Evolutionary conservation across 148 eudicot genomes (phyloP).

Genomic region (Rhododendron kiyosumense): DNA sequence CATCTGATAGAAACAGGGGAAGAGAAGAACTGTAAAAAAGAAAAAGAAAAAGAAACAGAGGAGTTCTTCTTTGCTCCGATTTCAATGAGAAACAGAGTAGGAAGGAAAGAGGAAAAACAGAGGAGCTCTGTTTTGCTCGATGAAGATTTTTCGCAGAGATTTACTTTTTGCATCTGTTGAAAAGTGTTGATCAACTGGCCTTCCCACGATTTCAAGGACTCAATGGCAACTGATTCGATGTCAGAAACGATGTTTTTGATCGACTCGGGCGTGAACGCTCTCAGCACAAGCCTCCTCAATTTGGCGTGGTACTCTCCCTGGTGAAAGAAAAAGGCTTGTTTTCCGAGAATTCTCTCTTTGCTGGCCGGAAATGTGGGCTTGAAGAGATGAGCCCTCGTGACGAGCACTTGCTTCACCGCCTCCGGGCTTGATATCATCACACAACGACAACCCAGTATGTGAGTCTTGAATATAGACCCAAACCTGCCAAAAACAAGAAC

Average conservation of each 20-base stretch:
- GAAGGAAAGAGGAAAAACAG: not conserved
- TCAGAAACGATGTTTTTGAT: conserved; percentile 46
- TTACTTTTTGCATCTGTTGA: conserved; percentile 84
- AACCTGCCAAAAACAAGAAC: conserved; percentile 37
- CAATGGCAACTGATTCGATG: conserved; percentile 54
- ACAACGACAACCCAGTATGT: conserved; percentile 83
- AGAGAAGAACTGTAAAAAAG: no score
- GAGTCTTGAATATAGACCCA: conserved; percentile 81
- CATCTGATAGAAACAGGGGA: no score
- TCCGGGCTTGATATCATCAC: conserved; percentile 91
- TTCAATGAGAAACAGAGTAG: conserved; percentile 21
- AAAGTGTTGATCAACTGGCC: conserved; percentile 60
- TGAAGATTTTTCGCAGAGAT: not conserved
- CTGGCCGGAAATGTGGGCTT: conserved; percentile 98
- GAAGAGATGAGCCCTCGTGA: conserved; percentile 63
- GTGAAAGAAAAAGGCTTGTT: conserved; percentile 87
- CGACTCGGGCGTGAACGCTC: conserved; percentile 67
- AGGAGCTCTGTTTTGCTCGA: conserved; percentile 27
- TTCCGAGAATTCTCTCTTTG: conserved; percentile 91
- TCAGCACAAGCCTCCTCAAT: conserved; percentile 66
- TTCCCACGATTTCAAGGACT: conserved; percentile 42
- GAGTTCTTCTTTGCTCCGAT: not conserved
- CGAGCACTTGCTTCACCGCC: conserved; percentile 68
- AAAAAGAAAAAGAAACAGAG: not conserved
- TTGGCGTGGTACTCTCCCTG: conserved; percentile 79